phyloP scores from a whole-genome alignment of 2,329 filamentous ascomycete genomes.

The Pezicula neosporulosa region DNA sequence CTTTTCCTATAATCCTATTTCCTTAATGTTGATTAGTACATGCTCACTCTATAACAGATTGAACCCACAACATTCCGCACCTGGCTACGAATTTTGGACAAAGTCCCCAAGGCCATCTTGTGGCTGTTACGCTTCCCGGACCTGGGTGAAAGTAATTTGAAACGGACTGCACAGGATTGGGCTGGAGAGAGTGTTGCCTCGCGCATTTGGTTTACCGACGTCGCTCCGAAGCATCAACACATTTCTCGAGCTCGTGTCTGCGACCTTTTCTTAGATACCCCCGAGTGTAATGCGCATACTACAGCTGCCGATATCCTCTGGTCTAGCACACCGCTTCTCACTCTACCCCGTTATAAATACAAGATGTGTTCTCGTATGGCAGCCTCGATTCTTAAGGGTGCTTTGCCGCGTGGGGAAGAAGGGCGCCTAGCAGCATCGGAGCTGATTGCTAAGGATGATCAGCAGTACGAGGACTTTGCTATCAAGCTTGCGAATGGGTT shows the following conservation, averaged over 20 bases:
- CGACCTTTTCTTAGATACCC: conserved; percentile 93
- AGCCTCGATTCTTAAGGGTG: conserved; percentile 87
- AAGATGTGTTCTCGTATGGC: conserved; percentile 99
- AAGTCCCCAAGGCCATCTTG: conserved; percentile 81
- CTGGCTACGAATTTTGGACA: conserved; percentile 87
- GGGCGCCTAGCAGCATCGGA: conserved; percentile 68
- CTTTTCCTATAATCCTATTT: too few species aligned
- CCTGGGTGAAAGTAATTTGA: conserved; percentile 81
- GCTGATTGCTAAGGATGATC: conserved; percentile 73
- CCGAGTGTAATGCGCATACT: conserved; percentile 97
- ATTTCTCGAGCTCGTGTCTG: conserved; percentile 89
- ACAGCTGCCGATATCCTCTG: conserved; percentile 95
- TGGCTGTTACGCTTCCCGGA: conserved; percentile 98
- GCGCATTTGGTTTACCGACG: conserved; percentile 91
- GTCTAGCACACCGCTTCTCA: conserved; percentile 91
- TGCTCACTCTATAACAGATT: conserved; percentile 55
- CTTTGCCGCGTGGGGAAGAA: conserved; percentile 69
- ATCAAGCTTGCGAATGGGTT: conserved; percentile 63
- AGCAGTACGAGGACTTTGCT: conserved; percentile 79
- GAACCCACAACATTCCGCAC: conserved; percentile 94
- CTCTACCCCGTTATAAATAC: conserved; percentile 85
- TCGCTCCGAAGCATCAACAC: conserved; percentile 91
- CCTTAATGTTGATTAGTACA: neutral
- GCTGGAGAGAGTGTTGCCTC: conserved; percentile 80
- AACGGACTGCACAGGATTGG: conserved; percentile 77